phyloP scores from a whole-genome alignment of 352 stramenopile species.

The Globisporangium splendens region DNA sequence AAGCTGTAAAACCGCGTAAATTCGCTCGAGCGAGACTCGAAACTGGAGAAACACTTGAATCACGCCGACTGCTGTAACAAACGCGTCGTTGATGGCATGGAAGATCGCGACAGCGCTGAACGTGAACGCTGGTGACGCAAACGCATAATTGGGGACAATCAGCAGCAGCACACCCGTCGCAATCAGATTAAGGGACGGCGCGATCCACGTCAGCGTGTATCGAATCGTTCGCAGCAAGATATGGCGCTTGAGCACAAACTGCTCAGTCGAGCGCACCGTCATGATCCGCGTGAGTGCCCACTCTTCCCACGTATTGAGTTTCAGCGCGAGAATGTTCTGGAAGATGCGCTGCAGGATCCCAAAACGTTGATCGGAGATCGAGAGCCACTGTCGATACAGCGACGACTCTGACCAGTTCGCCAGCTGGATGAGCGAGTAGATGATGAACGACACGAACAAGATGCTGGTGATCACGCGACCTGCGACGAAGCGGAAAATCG shows the following conservation, averaged over 20 bases:
- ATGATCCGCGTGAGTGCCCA: constrained; percentile 42
- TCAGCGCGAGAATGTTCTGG: constrained; percentile 25
- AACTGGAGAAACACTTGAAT: constrained; percentile 21
- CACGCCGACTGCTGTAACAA: constrained; percentile 15
- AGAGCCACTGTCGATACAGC: constrained; percentile 10
- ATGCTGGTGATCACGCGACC: constrained; percentile 13
- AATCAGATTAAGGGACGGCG: constrained; percentile 31
- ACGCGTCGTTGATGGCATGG: constrained; percentile 36
- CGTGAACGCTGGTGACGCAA: constrained; percentile 29
- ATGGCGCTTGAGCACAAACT: constrained; percentile 19
- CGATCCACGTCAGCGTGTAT: constrained; percentile 33
- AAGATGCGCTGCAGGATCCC: constrained; percentile 10
- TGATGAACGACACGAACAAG: constrained; percentile 9
- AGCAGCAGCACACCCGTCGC: constrained; percentile 27
- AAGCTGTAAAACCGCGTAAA: constrained; percentile 19
- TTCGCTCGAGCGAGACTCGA: constrained; percentile 26
- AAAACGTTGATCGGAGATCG: constrained; percentile 18
- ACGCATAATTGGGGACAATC: constrained; percentile 18
- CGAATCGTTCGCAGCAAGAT: constrained; percentile 25
- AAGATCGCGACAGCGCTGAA: constrained; percentile 34
- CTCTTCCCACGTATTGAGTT: constrained; percentile 59
- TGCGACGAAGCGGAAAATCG: constrained; percentile 17
- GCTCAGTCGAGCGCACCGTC: constrained; percentile 31
- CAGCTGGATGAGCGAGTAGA: constrained; percentile 17
- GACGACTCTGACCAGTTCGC: constrained; percentile 11